Evolutionary conservation across 371 early-diverging fungal species (phyloP).

Genomic region (Lichtheimia corymbifera): DNA sequence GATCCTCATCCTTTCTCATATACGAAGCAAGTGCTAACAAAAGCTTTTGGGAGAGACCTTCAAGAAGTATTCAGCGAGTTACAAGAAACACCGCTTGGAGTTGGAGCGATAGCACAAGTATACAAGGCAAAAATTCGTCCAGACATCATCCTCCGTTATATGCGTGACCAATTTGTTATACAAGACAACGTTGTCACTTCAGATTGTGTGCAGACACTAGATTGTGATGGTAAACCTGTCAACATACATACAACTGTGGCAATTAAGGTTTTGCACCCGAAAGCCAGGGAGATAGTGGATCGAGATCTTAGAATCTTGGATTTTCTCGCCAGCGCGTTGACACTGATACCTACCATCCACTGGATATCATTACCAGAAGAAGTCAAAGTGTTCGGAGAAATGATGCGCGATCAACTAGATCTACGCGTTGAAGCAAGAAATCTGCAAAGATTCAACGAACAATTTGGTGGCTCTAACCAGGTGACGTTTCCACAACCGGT

Average conservation of each 20-base stretch:
- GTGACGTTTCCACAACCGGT: conserved; percentile 76
- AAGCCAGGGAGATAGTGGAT: conserved; percentile 64
- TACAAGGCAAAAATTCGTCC: conserved; percentile 67
- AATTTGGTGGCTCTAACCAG: conserved; percentile 60
- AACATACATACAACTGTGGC: conserved; percentile 73
- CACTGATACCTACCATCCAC: conserved; percentile 71
- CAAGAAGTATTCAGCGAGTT: conserved; percentile 79
- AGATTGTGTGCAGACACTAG: conserved; percentile 32
- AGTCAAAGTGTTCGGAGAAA: conserved; percentile 82
- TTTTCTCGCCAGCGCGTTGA: conserved; percentile 65
- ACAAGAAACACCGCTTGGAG: conserved; percentile 80
- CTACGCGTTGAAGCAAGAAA: conserved; percentile 83
- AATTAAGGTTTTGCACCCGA: conserved; percentile 94
- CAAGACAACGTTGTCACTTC: conserved; percentile 30
- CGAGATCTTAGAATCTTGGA: conserved; percentile 83
- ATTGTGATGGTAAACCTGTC: conserved; percentile 23
- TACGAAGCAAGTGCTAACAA: conserved; percentile 64
- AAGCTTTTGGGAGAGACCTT: conserved; percentile 63
- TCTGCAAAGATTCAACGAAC: conserved; percentile 65
- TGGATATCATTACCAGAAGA: conserved; percentile 91
- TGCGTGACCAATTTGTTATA: conserved; percentile 22
- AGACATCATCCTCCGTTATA: conserved; percentile 31
- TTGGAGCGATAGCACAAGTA: conserved; percentile 97
- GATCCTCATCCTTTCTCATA: conserved; percentile 75
- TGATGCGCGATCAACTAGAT: conserved; percentile 94